These are phyloP conservation scores for Claviceps arundinis DNA, from an alignment of 2,329 filamentous ascomycete species.

Conservation along the genomic window DNA sequence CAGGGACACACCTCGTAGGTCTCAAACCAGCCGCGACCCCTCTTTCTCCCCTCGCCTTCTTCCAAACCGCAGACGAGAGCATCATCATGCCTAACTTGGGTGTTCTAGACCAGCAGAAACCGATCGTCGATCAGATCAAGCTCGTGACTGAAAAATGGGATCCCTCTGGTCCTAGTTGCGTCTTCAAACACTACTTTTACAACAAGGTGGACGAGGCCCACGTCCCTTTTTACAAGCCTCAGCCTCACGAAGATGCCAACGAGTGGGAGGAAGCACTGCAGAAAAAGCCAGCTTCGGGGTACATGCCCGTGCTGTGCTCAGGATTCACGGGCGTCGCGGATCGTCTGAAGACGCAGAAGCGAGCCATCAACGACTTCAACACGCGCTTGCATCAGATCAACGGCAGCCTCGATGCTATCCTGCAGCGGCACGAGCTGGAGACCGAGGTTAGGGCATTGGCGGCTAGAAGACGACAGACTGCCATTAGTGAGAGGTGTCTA, in stretches of 20 bases:
- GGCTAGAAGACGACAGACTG: constrained; percentile 57
- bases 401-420: constrained; percentile 54
- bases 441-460: constrained; percentile 62
- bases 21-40: neutral
- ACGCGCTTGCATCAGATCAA: constrained; percentile 69
- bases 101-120: constrained; percentile 44
- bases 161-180: constrained; percentile 51
- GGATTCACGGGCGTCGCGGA: constrained; percentile 62
- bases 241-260: constrained; percentile 55
- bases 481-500: constrained; percentile 59
- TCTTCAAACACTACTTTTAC: constrained; percentile 77
- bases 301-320: constrained; percentile 62
- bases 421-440: constrained; percentile 63
- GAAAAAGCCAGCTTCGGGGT: constrained; percentile 63
- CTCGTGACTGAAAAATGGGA: constrained; percentile 64
- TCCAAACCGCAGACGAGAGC: neutral
- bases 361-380: constrained; percentile 56
- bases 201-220: constrained; percentile 65
- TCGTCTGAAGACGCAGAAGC: constrained; percentile 59
- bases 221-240: constrained; percentile 64
- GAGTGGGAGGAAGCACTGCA: constrained; percentile 77
- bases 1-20: constrained; percentile 35
- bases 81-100: neutral
- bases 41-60: neutral
- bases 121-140: constrained; percentile 60